Evolutionary conservation across 176 grass and related monocot species (phyloP).

Genomic region (Cymbopogon citratus): DNA sequence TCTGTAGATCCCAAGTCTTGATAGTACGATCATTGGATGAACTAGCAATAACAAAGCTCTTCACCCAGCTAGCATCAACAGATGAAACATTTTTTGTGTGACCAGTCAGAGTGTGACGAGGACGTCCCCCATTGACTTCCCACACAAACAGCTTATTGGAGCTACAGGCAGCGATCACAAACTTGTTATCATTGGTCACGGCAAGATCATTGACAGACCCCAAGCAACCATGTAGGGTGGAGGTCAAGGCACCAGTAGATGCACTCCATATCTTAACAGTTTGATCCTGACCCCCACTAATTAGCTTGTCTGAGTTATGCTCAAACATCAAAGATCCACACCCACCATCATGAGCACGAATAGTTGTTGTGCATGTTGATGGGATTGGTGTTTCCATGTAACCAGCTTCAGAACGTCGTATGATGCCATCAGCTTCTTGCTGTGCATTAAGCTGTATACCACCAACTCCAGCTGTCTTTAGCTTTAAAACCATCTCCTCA

Average conservation of each 20-base stretch:
- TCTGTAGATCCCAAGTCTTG: constrained; percentile 92
- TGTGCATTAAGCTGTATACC: constrained; percentile 78
- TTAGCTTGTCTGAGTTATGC: constrained; percentile 80
- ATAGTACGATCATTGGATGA: constrained; percentile 86
- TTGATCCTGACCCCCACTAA: constrained; percentile 89
- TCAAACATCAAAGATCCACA: constrained; percentile 76
- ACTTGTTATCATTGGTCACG: constrained; percentile 93
- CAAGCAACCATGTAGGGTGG: constrained; percentile 69
- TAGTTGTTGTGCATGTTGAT: constrained; percentile 60
- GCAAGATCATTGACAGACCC: constrained; percentile 88
- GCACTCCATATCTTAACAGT: constrained; percentile 91
- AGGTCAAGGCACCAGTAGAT: constrained; percentile 61
- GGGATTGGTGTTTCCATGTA: constrained; percentile 68
- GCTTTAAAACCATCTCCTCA: constrained; percentile 83
- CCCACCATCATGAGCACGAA: constrained; percentile 90
- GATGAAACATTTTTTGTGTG: constrained; percentile 83
- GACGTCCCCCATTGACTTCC: constrained; percentile 64
- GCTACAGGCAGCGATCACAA: constrained; percentile 83
- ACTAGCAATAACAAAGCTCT: constrained; percentile 60
- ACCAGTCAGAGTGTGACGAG: constrained; percentile 87
- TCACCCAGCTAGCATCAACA: constrained; percentile 71
- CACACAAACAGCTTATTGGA: constrained; percentile 97
- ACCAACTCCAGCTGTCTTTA: constrained; percentile 62
- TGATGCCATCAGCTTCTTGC: constrained; percentile 84
- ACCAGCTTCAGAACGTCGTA: constrained; percentile 73